Base-by-base conservation (phyloP, 768 basidiomycete species). In the Imleria badia region DNA sequence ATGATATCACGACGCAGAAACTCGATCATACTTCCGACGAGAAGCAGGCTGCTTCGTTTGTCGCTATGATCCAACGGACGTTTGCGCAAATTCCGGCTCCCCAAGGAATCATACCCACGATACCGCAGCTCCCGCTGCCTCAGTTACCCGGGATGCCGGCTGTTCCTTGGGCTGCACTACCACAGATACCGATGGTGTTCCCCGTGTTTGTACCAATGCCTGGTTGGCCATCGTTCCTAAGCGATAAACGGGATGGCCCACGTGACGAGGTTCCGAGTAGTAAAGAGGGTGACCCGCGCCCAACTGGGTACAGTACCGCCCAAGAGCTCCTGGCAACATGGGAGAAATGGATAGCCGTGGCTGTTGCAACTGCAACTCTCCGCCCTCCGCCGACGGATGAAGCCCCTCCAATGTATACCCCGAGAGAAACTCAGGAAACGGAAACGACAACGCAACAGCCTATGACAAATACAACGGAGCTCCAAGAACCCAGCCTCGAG, bases 31-130 rank as follows among this genome's bases (percentile, higher is more conserved):
- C 59, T 30, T 38, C 61, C 20, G 71, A 74, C 20, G 74, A 72
- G 48, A 76, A 74, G 47, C 75, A 69, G 23, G 71, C 75, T 12
- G 77, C 78, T 22, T 76, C 80, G 17, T 73, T 91, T 60, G 77
- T 87, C 55, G 84, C 87, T 57, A 78, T 88, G 73, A 81, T 93
- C 55, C 87, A 91, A 65, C 83, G 89, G 46, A 89, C 87, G 2
- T 72, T 91, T 34, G 85, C 76, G 12, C 78, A 79, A 50, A 66
- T 81, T 73, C 58, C 88, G 73, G 71, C 80, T 76, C 66, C 87
- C 63, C 71, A 79, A 43, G 80, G 84, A 64, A 65, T 85, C 78
- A 68, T 88, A 78, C 62, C 80, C 72, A 64, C 78, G 71, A 64
- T 84, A 73, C 68, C 73, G 68, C 73, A 78, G 52, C 60, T 80